Evolutionary conservation across 306 rosid genomes (phyloP), one percentile per base, ranked within the genome.

Genomic region (Sicyos edulis): DNA sequence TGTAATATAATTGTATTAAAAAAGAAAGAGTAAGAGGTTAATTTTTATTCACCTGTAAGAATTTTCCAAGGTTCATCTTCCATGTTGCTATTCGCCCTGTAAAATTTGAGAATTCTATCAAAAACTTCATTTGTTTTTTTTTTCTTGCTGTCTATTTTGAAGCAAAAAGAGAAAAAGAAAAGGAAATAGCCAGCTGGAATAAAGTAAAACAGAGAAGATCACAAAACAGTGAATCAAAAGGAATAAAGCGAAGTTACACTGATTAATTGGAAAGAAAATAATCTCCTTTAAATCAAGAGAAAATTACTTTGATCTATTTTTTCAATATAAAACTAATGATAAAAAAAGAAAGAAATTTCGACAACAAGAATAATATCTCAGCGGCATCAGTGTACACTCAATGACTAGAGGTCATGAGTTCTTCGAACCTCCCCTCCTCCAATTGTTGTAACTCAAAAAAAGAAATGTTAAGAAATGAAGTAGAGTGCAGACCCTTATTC

Each of bases 51-150:
- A 73, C 76, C 76, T 34, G 76, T 16, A 22, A 73, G 76, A 17
- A 44, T 57, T 22, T 3, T 57, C 76, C 68, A 73, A 45, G 76
- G 17, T 58, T 69, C 76, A 49, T 22, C 72, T 13, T 68, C 72
- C 72, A 68, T 68, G 13, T 49, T 14, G 72, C 56, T 14, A 54
- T 26, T 21, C 72, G 22, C 14, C 57, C 72, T 49, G 57, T 68
- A 21, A 47, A 68, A 49, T 68, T 47, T 56, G 72, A 14, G 26
- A 68, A 47, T 49, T 21, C 2, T 1, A 22, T 22, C 4, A 68
- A 49, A 4, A 21, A 21, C 21, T 21, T 22, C 72, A 12, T 67
- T 6, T 49, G 3, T 67, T 67, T n/a, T 37, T 19, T 19, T 3
- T 26, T 26, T 64, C 70, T 40, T 37, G 47, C 29, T 40, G 54